Percentiles rank a stretch among this genome's conserved stretches.
Conservation (phyloP, 2,329 filamentous ascomycete genomes). For the Aspergillus puulaauensis region DNA sequence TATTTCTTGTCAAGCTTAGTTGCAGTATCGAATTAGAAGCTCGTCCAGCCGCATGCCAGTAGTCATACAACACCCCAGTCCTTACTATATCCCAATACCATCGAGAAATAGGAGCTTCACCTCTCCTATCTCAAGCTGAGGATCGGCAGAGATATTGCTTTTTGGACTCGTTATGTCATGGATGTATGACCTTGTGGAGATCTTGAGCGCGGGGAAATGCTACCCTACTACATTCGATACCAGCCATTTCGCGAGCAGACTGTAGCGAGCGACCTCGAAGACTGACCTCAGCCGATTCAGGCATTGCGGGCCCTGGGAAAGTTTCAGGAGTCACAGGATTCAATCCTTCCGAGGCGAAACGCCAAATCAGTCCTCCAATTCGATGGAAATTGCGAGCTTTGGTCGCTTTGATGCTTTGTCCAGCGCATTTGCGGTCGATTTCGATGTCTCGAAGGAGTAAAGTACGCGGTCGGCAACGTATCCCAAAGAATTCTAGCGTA, state of each 20-base stretch:
- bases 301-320: background rate
- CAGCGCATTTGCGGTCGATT: background rate
- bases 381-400: background rate
- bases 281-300: background rate
- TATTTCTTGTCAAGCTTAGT: background rate
- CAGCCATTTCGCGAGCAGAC: too few relatives aligned
- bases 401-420: background rate
- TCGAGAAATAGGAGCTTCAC: background rate
- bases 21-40: background rate
- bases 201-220: background rate
- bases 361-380: background rate
- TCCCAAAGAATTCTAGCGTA: background rate
- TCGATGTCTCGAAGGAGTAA: background rate
- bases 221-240: background rate
- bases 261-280: background rate
- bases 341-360: background rate
- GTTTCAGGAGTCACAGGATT: background rate
- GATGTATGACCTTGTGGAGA: background rate
- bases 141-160: background rate
- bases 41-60: background rate
- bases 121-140: background rate
- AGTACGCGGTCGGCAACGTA: conserved; percentile 6
- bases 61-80: background rate
- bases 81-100: background rate
- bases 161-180: background rate